phyloP scores from a whole-genome alignment of 257 asterid genomes.

The Solanum clarkiae region DNA sequence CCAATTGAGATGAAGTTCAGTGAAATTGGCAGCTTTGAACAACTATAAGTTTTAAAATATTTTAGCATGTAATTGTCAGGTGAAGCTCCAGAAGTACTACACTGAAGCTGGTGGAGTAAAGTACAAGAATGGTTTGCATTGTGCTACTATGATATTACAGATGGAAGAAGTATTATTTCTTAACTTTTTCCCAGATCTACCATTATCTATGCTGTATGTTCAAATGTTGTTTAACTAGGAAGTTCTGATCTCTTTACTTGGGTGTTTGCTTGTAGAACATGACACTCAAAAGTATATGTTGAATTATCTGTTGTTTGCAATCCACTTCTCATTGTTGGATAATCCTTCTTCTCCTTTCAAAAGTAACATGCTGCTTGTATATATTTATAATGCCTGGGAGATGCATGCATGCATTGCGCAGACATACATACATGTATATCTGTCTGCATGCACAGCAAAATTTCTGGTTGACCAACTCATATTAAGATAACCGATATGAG shows the following conservation, averaged over 20 bases:
- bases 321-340: not conserved
- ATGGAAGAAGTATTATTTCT: slow-evolving; percentile 78
- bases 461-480: not conserved
- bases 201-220: not conserved
- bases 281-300: not conserved
- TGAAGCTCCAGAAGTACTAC: slow-evolving; percentile 81
- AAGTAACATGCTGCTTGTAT: not conserved
- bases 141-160: slow-evolving; percentile 67
- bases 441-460: not conserved
- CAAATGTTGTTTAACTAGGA: not conserved
- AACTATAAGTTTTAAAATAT: not conserved
- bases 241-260: not conserved
- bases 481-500: not conserved
- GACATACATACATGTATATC: not conserved
- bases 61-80: slow-evolving; percentile 31
- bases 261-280: not conserved
- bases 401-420: not conserved
- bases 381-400: not conserved
- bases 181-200: slow-evolving; percentile 10
- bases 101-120: slow-evolving; percentile 57
- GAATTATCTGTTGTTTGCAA: not conserved
- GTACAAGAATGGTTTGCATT: slow-evolving; percentile 70
- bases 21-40: not conserved
- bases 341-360: not conserved
- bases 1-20: not conserved